These are phyloP conservation scores for Phtheirospermum japonicum DNA, from an alignment of 257 asterid genomes.

Conservation along the genomic window DNA sequence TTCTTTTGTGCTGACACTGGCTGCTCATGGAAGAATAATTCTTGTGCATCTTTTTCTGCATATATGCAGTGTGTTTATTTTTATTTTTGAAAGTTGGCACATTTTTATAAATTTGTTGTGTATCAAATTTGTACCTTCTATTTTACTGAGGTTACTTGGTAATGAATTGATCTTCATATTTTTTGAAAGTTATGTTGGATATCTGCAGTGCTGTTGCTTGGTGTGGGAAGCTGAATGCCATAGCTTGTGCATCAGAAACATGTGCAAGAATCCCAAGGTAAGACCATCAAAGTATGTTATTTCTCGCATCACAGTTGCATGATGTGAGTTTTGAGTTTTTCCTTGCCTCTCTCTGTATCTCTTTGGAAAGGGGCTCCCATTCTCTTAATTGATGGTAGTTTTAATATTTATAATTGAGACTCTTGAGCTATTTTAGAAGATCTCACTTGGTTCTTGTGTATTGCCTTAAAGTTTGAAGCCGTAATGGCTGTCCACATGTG, in stretches of 20 bases:
- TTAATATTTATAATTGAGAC: background rate
- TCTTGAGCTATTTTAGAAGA: conserved; percentile 7
- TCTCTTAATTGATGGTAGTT: background rate
- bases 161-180: background rate
- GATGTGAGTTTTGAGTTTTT: background rate
- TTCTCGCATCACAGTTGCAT: background rate
- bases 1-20: background rate
- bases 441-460: conserved; percentile 9
- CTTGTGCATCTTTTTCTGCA: background rate
- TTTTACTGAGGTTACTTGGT: conserved; percentile 8
- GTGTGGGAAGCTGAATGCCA: conserved; percentile 94
- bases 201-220: conserved; percentile 89
- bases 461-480: background rate
- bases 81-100: background rate
- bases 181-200: conserved; percentile 12
- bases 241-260: conserved; percentile 98
- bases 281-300: conserved; percentile 16
- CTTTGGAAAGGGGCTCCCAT: background rate
- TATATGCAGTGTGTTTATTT: background rate
- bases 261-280: conserved; percentile 99
- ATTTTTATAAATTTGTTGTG: background rate
- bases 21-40: conserved; percentile 6
- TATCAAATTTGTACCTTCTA: background rate
- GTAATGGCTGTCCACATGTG: background rate
- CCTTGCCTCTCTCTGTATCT: background rate